Evolutionary conservation across 495 filamentous ascomycete species (phyloP), one percentile per base, ranked within the genome.

Genomic region (Parachaetomium inaequale): DNA sequence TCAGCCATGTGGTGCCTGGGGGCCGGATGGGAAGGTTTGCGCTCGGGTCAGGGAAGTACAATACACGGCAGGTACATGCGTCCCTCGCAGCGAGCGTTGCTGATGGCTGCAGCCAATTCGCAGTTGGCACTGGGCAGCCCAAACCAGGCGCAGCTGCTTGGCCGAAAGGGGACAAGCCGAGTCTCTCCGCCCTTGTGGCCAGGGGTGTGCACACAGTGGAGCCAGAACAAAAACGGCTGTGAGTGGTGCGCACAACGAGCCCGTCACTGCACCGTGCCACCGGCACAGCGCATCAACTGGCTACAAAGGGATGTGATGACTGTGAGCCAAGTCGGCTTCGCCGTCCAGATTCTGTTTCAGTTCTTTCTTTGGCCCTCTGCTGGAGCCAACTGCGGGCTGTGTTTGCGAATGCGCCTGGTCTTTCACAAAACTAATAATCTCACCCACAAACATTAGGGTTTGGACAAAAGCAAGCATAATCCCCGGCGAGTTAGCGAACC

Each of bases 371-470:
- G 15, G 21, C 15, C 6, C 23, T 31, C 8, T 36, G 45, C 43
- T 21, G 14, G 21, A 7, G 31, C 23, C 28, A 32, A 12, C 32
- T 21, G 46, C n/a, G 10, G 25, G 34, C 17, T 42, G 10, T 40
- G 23, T 34, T 43, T 58, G 26, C 15, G 5, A 46, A 31, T 32
- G 2, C 26, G 4, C 12, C 45, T 26, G 4, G 21, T 26, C 28
- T 31, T 31, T 31, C 28, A 6, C 42, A 10, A 49, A 34, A 0
- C 19, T 1, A 23, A 23, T 12, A 55, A 40, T 40, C 25, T 40
- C 43, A 21, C 32, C 40, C 58, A 61, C 40, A 61, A 61, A 61
- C 46, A 34, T 46, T 61, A 55, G 51, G 59, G 59, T 31, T 61
- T 61, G 34, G 21, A 5, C 17, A 60, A 40, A 50, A 31, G 19